A percentile compares a stretch with the other conserved stretches of the same genome.
Evolutionary conservation across 495 filamentous ascomycete genomes (phyloP).

Genomic region (Xylaria scruposa): DNA sequence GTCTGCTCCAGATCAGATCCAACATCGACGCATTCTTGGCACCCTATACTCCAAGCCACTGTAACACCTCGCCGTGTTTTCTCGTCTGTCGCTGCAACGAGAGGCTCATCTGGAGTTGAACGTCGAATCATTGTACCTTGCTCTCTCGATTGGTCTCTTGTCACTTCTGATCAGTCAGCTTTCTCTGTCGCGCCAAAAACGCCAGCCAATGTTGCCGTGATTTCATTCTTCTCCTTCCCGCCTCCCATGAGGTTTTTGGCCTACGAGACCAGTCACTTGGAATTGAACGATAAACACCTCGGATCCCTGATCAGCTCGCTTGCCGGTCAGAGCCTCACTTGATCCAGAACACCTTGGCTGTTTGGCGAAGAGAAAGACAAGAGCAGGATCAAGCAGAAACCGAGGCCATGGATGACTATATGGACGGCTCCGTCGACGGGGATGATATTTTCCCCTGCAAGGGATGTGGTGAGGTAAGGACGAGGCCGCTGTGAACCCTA

Average conservation of each 20-base stretch:
- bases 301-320: neutral
- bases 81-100: neutral
- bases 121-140: neutral
- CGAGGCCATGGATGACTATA: constrained; percentile 62
- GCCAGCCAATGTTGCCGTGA: neutral
- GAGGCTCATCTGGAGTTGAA: neutral
- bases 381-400: neutral
- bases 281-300: neutral
- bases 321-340: neutral
- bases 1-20: neutral
- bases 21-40: neutral
- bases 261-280: constrained; percentile 11
- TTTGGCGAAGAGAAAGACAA: neutral
- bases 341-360: constrained; percentile 3
- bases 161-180: constrained; percentile 2
- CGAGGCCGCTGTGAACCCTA: neutral
- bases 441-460: constrained; percentile 96
- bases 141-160: constrained; percentile 4
- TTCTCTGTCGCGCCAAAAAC: neutral
- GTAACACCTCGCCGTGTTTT: neutral
- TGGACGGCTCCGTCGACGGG: constrained; percentile 83
- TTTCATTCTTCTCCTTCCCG: neutral
- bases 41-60: neutral
- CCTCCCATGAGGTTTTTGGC: constrained; percentile 21
- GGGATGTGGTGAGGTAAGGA: constrained; percentile 90